These are phyloP conservation scores for Auricularia cornea DNA, from an alignment of 768 basidiomycete species.

Conservation along the genomic window DNA sequence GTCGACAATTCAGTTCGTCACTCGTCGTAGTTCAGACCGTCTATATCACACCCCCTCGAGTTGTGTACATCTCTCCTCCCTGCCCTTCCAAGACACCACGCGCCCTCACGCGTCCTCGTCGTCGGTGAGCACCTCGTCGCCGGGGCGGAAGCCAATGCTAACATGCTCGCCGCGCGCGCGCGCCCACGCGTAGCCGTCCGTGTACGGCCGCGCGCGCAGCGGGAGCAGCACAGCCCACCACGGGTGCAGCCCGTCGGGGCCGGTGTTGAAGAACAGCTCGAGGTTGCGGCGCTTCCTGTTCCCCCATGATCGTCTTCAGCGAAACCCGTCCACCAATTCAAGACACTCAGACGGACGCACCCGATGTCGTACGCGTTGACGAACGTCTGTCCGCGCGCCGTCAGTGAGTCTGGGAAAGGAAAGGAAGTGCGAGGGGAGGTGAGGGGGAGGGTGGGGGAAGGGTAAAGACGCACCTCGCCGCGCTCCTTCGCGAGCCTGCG, in stretches of 20 bases:
- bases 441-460: background rate
- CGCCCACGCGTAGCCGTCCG: slow-evolving; percentile 78
- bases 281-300: slow-evolving; percentile 57
- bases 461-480: slow-evolving; percentile 46
- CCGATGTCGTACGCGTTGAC: slow-evolving; percentile 91
- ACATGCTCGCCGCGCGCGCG: slow-evolving; percentile 54
- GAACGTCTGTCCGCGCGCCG: no score
- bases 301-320: background rate
- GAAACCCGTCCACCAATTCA: no score
- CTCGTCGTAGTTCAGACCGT: no score
- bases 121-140: slow-evolving; percentile 78
- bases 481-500: slow-evolving; percentile 55
- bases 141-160: slow-evolving; percentile 55
- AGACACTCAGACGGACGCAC: slow-evolving; percentile 27
- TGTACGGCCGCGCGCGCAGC: slow-evolving; percentile 67
- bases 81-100: no score
- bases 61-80: no score
- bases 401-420: no score
- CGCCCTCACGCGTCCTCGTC: slow-evolving; percentile 35
- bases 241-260: slow-evolving; percentile 71
- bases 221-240: slow-evolving; percentile 76
- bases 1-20: no score
- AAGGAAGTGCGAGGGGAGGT: background rate
- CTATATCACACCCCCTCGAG: no score
- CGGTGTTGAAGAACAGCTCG: slow-evolving; percentile 80